Evolutionary conservation across 2,329 filamentous ascomycete species (phyloP).

Genomic region (Fusarium metavorans): DNA sequence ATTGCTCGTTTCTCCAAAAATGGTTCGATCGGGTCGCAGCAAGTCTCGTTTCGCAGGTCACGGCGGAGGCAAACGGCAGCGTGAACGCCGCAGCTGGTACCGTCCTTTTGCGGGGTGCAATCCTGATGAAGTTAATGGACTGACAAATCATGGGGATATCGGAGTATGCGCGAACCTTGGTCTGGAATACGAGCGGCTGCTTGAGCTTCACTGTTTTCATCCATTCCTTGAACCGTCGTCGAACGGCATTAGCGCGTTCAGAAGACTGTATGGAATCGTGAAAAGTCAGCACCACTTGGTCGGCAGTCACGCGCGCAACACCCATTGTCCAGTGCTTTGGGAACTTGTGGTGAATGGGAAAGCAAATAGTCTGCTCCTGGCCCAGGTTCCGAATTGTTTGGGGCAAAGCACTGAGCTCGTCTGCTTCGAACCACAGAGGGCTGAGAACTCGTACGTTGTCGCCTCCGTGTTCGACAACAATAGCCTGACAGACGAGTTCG

Average conservation of each 20-base stretch:
- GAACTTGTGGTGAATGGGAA: constrained; percentile 6
- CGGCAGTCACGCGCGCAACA: background rate
- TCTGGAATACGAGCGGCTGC: background rate
- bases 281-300: background rate
- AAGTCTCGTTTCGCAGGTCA: background rate
- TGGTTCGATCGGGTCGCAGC: background rate
- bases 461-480: background rate
- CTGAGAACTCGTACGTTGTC: background rate
- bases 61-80: background rate
- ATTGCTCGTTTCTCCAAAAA: background rate
- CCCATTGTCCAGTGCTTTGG: background rate
- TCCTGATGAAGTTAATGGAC: background rate
- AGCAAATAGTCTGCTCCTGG: background rate
- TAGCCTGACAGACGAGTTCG: background rate
- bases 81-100: background rate
- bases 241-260: background rate
- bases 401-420: background rate
- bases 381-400: background rate
- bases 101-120: background rate
- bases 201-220: background rate
- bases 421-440: constrained; percentile 15
- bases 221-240: background rate
- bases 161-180: background rate
- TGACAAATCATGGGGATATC: background rate
- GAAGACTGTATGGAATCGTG: background rate